Base-by-base conservation (phyloP, 257 asterid genomes). In the Nicotiana sylvestris region DNA sequence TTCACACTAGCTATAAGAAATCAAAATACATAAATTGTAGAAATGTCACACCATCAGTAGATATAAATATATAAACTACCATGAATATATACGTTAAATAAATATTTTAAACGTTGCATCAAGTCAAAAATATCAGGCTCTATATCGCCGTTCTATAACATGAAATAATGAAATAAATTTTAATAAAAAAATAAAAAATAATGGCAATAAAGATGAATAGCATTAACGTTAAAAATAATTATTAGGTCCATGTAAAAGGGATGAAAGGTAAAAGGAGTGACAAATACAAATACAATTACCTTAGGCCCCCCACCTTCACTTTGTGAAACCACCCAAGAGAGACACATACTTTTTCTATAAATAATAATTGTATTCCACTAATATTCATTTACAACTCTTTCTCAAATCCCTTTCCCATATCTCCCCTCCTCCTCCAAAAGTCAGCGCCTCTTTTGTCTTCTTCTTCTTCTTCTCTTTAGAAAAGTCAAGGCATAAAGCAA, bases 381-480 rank as follows among this genome's bases (percentile, higher is more conserved):
- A 53, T 53, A 11, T 12, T 27, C 61, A 29, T 82, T 78, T 53
- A 37, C 70, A 64, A 37, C 15, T 18, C 62, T 33, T 13, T 57
- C 66, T 33, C 61, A 2, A 66, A 30, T 55, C 37, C 62, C 51
- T 27, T 39, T 5, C 30, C 64, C 11, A 57, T 57, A 51, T 0
- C 39, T 64, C 39, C 78, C 61, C 55, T 37, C 67, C 8, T 66
- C 11, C n/a, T 21, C 83, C 87, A 80, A 89, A 86, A 91, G 95
- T 91, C 95, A 91, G 92, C 95, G 93, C 91, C 91, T 81, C 81
- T 85, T 91, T 87, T 87, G 87, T 85, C 91, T 80, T 81, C 81
- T 81, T 80, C 49, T 60, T 27, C 9, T 8, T 29, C 77, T 25
- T 69, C 72, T 49, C 56, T 70, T 66, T 33, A 39, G 2, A 6